These are phyloP conservation scores for Trypanosoma avium DNA, from an alignment of 208 protist species.

Conservation along the genomic window DNA sequence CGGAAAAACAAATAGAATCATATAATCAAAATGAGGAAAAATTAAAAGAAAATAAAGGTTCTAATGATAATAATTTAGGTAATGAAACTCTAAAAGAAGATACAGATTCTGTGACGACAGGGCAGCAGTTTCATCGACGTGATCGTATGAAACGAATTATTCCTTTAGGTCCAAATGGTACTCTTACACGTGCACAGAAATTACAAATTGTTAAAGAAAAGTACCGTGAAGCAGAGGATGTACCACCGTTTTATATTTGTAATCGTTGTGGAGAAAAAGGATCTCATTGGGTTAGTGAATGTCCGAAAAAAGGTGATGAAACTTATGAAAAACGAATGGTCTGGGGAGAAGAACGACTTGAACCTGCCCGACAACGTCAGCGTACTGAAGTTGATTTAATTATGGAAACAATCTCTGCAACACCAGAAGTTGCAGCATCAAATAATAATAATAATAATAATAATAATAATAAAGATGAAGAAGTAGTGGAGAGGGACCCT, in stretches of 20 bases:
- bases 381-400: slow-evolving; percentile 4
- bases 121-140: neutral
- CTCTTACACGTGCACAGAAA: slow-evolving; percentile 54
- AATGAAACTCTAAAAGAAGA: neutral
- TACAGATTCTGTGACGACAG: neutral
- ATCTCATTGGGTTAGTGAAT: slow-evolving; percentile 70
- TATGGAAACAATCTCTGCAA: neutral
- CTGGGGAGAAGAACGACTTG: slow-evolving; percentile 72
- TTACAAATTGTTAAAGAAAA: slow-evolving; percentile 73
- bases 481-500: neutral
- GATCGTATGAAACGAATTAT: slow-evolving; percentile 40
- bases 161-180: slow-evolving; percentile 67
- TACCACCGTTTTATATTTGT: slow-evolving; percentile 83
- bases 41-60: neutral
- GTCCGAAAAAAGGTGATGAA: slow-evolving; percentile 61
- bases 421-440: too few species aligned
- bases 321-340: slow-evolving; percentile 62
- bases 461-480: neutral
- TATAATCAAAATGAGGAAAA: neutral
- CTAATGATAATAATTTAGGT: neutral
- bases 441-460: neutral
- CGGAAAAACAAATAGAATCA: neutral
- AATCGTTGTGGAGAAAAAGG: slow-evolving; percentile 79
- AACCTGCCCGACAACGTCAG: slow-evolving; percentile 14
- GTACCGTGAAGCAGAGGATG: slow-evolving; percentile 51